Conservation (phyloP, 345 rosid species). For the Noccaea bulbosa region DNA sequence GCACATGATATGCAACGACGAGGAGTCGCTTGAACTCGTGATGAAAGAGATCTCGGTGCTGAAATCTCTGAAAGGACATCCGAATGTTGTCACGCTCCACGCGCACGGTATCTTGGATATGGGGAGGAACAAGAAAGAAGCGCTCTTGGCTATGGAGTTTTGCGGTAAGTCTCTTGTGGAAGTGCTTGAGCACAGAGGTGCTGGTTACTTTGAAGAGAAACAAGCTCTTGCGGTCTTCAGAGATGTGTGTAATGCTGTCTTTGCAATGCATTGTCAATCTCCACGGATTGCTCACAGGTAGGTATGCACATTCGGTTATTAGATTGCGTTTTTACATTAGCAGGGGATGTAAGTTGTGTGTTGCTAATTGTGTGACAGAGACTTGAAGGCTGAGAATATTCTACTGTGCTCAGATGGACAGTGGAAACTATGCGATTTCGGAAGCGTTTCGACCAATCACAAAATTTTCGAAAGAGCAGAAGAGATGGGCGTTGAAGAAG, state of each 20-base stretch:
- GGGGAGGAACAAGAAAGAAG: constrained; percentile 91
- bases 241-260: constrained; percentile 94
- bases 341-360: not conserved
- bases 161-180: constrained; percentile 87
- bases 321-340: not conserved
- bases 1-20: constrained; percentile 92
- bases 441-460: constrained; percentile 91
- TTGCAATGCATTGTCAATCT: constrained; percentile 90
- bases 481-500: constrained; percentile 99
- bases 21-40: constrained; percentile 73
- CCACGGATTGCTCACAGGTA: constrained; percentile 97
- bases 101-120: constrained; percentile 76
- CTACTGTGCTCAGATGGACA: constrained; percentile 73
- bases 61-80: constrained; percentile 88
- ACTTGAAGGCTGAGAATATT: constrained; percentile 96
- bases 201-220: constrained; percentile 84
- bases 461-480: constrained; percentile 91
- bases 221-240: constrained; percentile 75
- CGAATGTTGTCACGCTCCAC: constrained; percentile 72
- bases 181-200: constrained; percentile 82
- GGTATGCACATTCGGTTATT: not conserved
- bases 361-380: constrained; percentile 55
- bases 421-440: constrained; percentile 97
- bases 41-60: constrained; percentile 82
- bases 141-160: constrained; percentile 86